Conservation (phyloP, 1,284 basidiomycete genomes). For the Tylopilus sp. region DNA sequence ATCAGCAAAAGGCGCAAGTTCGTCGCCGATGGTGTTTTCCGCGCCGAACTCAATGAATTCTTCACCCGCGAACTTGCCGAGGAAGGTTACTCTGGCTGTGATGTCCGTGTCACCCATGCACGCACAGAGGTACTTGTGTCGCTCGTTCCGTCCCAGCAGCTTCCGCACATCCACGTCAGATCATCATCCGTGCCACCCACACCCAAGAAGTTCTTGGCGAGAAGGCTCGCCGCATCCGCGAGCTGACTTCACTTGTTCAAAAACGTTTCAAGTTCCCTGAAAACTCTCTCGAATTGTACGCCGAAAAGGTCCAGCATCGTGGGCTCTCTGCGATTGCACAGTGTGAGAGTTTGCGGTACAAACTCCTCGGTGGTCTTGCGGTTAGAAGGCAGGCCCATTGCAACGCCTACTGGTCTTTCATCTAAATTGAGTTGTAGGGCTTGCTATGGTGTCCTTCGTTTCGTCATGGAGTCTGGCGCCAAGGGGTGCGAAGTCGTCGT, state of each 20-base stretch:
- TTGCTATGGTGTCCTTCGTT: conserved; percentile 99
- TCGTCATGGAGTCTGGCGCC: conserved; percentile 99
- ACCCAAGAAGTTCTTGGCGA: conserved; percentile 99
- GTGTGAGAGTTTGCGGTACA: conserved; percentile 98
- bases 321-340: conserved; percentile 98
- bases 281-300: conserved; percentile 98
- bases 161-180: conserved; percentile 45
- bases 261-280: conserved; percentile 99
- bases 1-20: conserved; percentile 98
- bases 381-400: conserved; percentile 76
- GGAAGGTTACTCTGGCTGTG: conserved; percentile 99
- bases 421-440: conserved; percentile 54
- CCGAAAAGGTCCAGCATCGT: conserved; percentile 99
- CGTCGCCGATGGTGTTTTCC: conserved; percentile 98
- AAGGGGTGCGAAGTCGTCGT: conserved; percentile 99
- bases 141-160: conserved; percentile 1
- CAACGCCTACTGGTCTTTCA: background rate
- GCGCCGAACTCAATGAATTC: conserved; percentile 97
- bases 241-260: conserved; percentile 97
- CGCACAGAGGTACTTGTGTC: conserved; percentile 78
- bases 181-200: conserved; percentile 99
- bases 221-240: conserved; percentile 99
- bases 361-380: conserved; percentile 98
- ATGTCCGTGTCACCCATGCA: conserved; percentile 99
- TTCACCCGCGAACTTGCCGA: conserved; percentile 98